Evolutionary conservation across 352 stramenopile genomes (phyloP), one percentile per base, ranked within the genome.

Genomic region (Globisporangium yorkense): DNA sequence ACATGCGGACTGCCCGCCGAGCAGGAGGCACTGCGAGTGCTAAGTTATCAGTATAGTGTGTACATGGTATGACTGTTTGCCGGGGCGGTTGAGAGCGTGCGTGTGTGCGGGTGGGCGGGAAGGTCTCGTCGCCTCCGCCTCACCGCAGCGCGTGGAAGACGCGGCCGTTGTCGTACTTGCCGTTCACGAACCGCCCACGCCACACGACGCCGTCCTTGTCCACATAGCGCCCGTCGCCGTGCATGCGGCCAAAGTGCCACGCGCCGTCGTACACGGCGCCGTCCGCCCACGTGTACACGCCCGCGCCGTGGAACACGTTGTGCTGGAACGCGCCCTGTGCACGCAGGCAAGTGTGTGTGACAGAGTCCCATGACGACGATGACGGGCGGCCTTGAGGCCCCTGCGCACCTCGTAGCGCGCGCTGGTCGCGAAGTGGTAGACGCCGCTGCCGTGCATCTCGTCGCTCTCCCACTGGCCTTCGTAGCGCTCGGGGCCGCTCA

Each of bases 141-240:
- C 61, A 94, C 51, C 83, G 80, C 54, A 95, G 64, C 41, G 70
- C 74, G 56, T 89, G 77, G 70, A 88, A 95, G 37, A 91, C 74
- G 43, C 77, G 75, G 24, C 83, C 83, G 55, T 89, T 95, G 82
- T 92, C 78, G 60, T 79, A 91, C 63, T 91, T 92, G 58, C 85
- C 85, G 62, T 91, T 92, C 51, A 89, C 67, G 59, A 92, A 93
- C 48, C 60, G 59, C 16, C 83, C 85, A 4, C 59, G 55, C 82
- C 82, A 95, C 40, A 68, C 62, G 18, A 95, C 85, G 29, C 79
- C 80, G 52, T 92, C 81, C 33, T 84, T 81, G 70, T 92, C 77
- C 54, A 77, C 70, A 65, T 90, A 95, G 43, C 62, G 54, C 7
- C 79, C 85, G 5, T 80, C 62, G 15, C 83, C 78, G 54, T 95